Percentiles rank a stretch among this genome's conserved stretches.
phyloP scores from a whole-genome alignment of 176 grass and related monocot species.

The Calamus simplicifolius region DNA sequence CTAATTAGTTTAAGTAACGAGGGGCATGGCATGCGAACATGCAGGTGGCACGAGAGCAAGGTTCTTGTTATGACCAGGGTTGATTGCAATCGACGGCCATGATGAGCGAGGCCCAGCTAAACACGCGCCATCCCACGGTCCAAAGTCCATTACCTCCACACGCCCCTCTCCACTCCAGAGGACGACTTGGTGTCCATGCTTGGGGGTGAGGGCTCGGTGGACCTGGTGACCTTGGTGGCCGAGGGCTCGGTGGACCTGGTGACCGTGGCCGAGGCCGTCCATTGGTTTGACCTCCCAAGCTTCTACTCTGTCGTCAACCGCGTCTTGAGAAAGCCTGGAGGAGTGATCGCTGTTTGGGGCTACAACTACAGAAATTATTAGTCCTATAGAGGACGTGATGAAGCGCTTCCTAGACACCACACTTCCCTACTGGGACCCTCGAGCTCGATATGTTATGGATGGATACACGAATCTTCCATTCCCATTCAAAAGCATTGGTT shows the following conservation, averaged over 20 bases:
- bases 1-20: too few species aligned
- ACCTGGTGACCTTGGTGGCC: too few species aligned
- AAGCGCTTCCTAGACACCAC: slow-evolving; percentile 26
- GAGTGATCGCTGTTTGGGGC: slow-evolving; percentile 63
- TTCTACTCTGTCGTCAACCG: slow-evolving; percentile 62
- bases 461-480: slow-evolving; percentile 53
- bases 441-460: slow-evolving; percentile 33
- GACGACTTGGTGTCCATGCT: slow-evolving; percentile 43
- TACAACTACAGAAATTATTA: slow-evolving; percentile 48
- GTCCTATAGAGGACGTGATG: slow-evolving; percentile 28
- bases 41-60: too few species aligned
- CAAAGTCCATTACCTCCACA: slow-evolving; percentile 53
- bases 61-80: neutral
- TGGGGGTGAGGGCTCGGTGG: slow-evolving; percentile 57
- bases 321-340: slow-evolving; percentile 50
- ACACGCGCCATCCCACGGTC: slow-evolving; percentile 26
- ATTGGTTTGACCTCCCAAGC: slow-evolving; percentile 69
- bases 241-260: slow-evolving; percentile 77
- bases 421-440: slow-evolving; percentile 45
- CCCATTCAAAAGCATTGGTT: slow-evolving; percentile 61
- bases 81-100: slow-evolving; percentile 32
- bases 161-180: slow-evolving; percentile 21
- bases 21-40: too few species aligned
- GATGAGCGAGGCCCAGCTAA: slow-evolving; percentile 49
- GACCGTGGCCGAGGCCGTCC: slow-evolving; percentile 44